Conservation (phyloP, 441 rosid genomes). For the Pelargonium cotyledonis region DNA sequence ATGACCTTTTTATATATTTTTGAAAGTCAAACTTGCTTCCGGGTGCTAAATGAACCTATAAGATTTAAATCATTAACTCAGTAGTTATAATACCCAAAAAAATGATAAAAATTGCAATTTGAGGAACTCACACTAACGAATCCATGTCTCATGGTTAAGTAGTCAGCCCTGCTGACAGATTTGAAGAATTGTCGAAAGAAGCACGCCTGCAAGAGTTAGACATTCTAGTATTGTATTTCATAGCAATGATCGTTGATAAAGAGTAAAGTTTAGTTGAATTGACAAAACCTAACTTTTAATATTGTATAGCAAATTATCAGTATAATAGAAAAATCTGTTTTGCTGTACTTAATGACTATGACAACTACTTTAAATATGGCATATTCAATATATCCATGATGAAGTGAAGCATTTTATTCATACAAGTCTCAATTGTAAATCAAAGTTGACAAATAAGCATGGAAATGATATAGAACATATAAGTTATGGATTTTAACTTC, state of each 20-base stretch:
- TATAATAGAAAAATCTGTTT: neutral
- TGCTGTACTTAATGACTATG: too few relatives aligned
- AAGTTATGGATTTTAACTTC: too few relatives aligned
- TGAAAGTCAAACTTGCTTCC: slow-evolving; percentile 79
- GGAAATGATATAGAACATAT: too few relatives aligned
- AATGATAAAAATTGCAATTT: neutral
- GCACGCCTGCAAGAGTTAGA: slow-evolving; percentile 50
- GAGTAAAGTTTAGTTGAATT: neutral
- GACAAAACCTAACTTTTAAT: neutral
- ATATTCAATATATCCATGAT: too few relatives aligned
- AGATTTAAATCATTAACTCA: slow-evolving; percentile 3
- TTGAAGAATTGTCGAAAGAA: slow-evolving; percentile 73
- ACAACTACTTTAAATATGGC: too few relatives aligned
- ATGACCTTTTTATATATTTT: slow-evolving; percentile 65
- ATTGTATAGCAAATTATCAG: neutral
- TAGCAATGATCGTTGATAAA: neutral
- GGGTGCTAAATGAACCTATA: slow-evolving; percentile 74
- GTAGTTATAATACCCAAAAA: neutral
- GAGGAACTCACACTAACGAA: slow-evolving; percentile 57
- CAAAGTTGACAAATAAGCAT: too few relatives aligned
- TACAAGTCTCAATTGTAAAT: too few relatives aligned
- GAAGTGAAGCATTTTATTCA: too few relatives aligned
- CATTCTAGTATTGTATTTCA: neutral
- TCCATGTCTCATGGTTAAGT: slow-evolving; percentile 85
- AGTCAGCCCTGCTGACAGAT: slow-evolving; percentile 76